Evolutionary conservation across 2,329 filamentous ascomycete genomes (phyloP).

Genomic region (Pyricularia sp.): DNA sequence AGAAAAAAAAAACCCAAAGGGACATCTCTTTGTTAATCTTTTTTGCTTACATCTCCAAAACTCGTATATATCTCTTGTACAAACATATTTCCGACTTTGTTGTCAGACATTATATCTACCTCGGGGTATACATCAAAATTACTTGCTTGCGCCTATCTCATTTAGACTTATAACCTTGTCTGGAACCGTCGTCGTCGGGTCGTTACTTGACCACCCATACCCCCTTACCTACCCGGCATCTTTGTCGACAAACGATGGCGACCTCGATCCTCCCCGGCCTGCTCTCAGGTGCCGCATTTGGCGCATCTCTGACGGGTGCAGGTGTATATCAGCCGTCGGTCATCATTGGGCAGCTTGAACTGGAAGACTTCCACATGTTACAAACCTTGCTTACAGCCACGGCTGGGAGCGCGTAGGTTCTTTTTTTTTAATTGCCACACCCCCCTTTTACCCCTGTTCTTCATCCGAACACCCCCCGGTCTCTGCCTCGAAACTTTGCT

Average conservation of each 20-base stretch:
- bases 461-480: constrained; percentile 8
- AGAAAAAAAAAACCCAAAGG: not conserved
- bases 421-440: too few relatives aligned
- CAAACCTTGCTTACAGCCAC: constrained; percentile 55
- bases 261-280: not conserved
- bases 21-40: not conserved
- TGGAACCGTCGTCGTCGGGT: not conserved
- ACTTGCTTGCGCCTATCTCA: not conserved
- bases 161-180: not conserved
- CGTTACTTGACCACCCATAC: too few relatives aligned
- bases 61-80: not conserved
- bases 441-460: constrained; percentile 7
- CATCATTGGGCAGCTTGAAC: constrained; percentile 50
- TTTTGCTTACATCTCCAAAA: not conserved
- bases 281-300: constrained; percentile 48
- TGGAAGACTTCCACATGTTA: constrained; percentile 57
- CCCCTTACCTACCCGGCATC: not conserved
- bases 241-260: not conserved
- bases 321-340: constrained; percentile 52
- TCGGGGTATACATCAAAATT: not conserved
- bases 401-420: constrained; percentile 48
- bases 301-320: constrained; percentile 48
- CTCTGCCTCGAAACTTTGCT: not conserved
- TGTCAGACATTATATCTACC: not conserved
- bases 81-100: not conserved